Evolutionary conservation across 345 rosid genomes (phyloP).

Genomic region (Eucalyptus dawsonii): DNA sequence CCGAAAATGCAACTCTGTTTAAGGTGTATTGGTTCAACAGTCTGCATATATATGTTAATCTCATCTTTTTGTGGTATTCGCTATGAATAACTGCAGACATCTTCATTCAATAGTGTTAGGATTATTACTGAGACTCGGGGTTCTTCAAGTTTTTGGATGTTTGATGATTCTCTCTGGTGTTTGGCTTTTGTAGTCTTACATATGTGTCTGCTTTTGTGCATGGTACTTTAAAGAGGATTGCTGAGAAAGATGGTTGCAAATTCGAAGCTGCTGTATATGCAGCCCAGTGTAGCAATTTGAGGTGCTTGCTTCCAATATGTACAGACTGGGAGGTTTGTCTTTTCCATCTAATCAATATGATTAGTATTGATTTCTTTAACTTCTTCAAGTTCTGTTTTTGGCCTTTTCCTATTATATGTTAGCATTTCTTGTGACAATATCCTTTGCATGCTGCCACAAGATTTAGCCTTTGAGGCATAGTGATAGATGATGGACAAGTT

Average conservation of each 20-base stretch:
- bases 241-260: conserved; percentile 77
- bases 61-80: neutral
- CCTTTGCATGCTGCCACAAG: neutral
- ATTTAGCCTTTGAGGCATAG: neutral
- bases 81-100: neutral
- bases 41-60: neutral
- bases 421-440: neutral
- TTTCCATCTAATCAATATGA: neutral
- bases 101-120: neutral
- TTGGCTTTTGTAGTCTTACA: neutral
- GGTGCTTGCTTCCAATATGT: conserved; percentile 79
- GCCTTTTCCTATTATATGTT: neutral
- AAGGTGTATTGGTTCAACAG: neutral
- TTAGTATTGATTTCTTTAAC: neutral
- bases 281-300: conserved; percentile 77
- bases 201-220: neutral
- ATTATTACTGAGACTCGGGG: neutral
- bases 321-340: conserved; percentile 90
- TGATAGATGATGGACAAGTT: neutral
- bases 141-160: neutral
- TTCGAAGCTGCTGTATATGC: conserved; percentile 88
- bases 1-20: neutral
- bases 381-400: neutral
- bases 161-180: neutral
- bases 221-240: conserved; percentile 55